Base-by-base conservation (phyloP, 345 rosid genomes). In the Eucalyptus polyanthemos region DNA sequence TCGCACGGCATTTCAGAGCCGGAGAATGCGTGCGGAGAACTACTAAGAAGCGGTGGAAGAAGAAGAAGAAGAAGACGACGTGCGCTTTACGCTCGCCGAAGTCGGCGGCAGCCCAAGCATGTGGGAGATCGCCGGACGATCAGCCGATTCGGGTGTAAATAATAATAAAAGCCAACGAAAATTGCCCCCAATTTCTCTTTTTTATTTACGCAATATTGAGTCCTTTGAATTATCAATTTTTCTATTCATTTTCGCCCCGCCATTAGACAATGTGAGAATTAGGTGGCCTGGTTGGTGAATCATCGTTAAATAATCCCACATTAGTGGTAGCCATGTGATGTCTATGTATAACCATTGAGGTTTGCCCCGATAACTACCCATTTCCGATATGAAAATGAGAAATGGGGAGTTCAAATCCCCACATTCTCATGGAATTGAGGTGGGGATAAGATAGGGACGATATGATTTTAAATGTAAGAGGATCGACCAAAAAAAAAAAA, bases 361-460 rank as follows among this genome's bases (percentile, higher is more conserved):
- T 47, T 47, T 11, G 13, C 49, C 50, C 14, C 1, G 0, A 1
- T 47, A 47, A 47, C 5, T 47, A 47, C 2, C 14, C 14, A 0
- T 47, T 47, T 47, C 0, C 5, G 5, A 47, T 47, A 47, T 47
- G 14, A 0, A 47, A 47, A 47, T 0, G 1, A 1, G 11, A 11
- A 1, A 1, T 47, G 12, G 47, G 1, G 12, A 47, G 4, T 45
- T 45, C 49, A 3, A 9, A 10, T 47, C 13, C 5, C 1, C 13
- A 11, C 50, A 11, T 47, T 47, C 0, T 47, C 13, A 11, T 1
- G 2, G 1, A 47, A 47, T 47, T 4, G 13, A 11, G 5, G 5
- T 47, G 14, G 11, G 5, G 2, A 4, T 47, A 2, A 1, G 2
- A 0, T 47, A 47, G 1, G 50, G 5, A 12, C 5, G 50, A 49